These are phyloP conservation scores for Paralagenidium karlingii DNA, from an alignment of 352 stramenopile species.

Conservation along the genomic window DNA sequence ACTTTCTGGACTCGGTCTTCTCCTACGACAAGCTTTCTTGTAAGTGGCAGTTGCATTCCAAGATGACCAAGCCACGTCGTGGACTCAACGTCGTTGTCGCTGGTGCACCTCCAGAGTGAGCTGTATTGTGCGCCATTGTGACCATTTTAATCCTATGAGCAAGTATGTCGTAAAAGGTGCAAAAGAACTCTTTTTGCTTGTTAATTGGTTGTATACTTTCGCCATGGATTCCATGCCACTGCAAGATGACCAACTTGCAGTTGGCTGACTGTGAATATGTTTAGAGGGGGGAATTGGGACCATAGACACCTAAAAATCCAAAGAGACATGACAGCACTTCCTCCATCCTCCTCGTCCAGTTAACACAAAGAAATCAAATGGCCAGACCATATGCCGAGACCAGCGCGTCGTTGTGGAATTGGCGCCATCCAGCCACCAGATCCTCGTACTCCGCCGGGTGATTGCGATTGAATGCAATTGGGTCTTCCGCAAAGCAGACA, in stretches of 20 bases:
- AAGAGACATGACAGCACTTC: not conserved
- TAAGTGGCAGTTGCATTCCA: constrained; percentile 41
- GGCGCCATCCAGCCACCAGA: constrained; percentile 58
- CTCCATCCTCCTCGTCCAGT: too few species aligned
- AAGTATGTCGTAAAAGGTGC: too few species aligned
- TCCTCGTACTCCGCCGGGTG: constrained; percentile 72
- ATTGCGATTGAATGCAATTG: constrained; percentile 69
- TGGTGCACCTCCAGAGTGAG: constrained; percentile 16
- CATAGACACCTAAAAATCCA: too few species aligned
- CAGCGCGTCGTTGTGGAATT: constrained; percentile 72
- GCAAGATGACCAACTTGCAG: too few species aligned
- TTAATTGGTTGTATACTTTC: too few species aligned
- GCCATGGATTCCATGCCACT: too few species aligned
- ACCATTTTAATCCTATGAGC: too few species aligned
- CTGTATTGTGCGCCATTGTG: too few species aligned
- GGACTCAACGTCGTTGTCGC: constrained; percentile 48
- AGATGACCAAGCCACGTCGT: constrained; percentile 45
- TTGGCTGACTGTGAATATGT: too few species aligned
- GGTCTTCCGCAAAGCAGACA: constrained; percentile 81
- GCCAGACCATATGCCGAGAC: constrained; percentile 48
- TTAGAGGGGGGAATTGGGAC: too few species aligned
- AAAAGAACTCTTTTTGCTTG: too few species aligned
- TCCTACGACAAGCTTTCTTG: constrained; percentile 51
- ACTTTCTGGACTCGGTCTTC: constrained; percentile 54
- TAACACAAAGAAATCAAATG: too few species aligned